Conservation (phyloP, 164 flowering plant species). For the Akebia trifoliata region DNA sequence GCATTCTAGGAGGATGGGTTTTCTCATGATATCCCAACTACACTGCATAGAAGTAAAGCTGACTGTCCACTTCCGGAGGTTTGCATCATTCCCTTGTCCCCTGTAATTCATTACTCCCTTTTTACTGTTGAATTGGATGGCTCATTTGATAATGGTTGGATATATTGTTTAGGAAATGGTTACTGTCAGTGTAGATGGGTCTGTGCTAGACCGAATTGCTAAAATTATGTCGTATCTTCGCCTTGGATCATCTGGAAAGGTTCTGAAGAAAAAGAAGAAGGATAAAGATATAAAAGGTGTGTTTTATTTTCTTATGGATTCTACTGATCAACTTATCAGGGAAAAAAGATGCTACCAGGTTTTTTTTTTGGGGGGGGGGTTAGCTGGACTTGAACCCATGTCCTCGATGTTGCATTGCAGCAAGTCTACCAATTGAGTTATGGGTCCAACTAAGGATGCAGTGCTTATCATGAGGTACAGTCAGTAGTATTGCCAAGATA, state of each 20-base stretch:
- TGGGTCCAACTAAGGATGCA: too few species aligned
- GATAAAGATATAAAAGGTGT: conserved; percentile 77
- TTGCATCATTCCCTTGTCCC: conserved; percentile 10
- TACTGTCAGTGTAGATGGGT: conserved; percentile 90
- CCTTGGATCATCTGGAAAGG: conserved; percentile 97
- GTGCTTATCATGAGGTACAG: too few species aligned
- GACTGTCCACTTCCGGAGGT: conserved; percentile 98
- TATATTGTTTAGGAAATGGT: conserved; percentile 76
- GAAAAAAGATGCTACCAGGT: too few species aligned
- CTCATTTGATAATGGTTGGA: conserved; percentile 10
- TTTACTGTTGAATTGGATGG: not conserved
- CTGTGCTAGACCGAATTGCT: conserved; percentile 89
- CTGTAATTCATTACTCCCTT: not conserved
- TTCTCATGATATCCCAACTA: conserved; percentile 87
- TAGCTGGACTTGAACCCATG: too few species aligned
- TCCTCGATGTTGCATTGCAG: too few species aligned
- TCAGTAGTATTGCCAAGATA: too few species aligned
- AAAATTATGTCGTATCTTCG: conserved; percentile 98
- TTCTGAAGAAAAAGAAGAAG: conserved; percentile 96
- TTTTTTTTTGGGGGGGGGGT: too few species aligned
- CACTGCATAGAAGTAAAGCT: conserved; percentile 94
- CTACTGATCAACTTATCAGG: too few species aligned
- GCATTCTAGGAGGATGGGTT: conserved; percentile 65
- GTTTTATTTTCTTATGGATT: not conserved
- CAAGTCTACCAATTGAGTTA: too few species aligned